Percentiles rank a stretch among this genome's conserved stretches.
Evolutionary conservation across 1,284 basidiomycete genomes (phyloP).

Genomic region (Ganoderma boninense): DNA sequence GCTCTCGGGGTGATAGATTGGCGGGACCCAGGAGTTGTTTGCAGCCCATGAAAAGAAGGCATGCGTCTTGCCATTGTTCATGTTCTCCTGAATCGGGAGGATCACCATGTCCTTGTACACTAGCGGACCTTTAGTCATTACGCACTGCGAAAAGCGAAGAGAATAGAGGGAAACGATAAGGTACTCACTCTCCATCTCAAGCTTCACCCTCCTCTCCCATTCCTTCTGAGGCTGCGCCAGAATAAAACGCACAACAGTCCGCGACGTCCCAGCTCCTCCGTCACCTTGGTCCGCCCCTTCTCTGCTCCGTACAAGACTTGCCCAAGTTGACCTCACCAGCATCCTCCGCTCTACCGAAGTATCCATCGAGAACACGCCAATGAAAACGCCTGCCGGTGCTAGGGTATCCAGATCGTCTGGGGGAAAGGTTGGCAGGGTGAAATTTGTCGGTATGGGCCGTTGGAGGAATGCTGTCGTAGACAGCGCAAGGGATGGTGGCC

Average conservation of each 20-base stretch:
- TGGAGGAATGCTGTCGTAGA: conserved; percentile 46
- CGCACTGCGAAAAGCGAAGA: conserved; percentile 5
- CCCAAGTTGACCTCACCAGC: conserved; percentile 92
- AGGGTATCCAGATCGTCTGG: conserved; percentile 74
- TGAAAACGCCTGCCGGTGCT: conserved; percentile 89
- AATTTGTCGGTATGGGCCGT: conserved; percentile 48
- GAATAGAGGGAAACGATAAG: background rate
- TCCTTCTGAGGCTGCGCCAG: conserved; percentile 86
- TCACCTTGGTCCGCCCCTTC: conserved; percentile 76
- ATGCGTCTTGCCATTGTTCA: conserved; percentile 91
- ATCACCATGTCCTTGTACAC: conserved; percentile 91
- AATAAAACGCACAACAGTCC: conserved; percentile 92
- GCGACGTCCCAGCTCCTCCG: conserved; percentile 79
- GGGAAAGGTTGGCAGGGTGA: conserved; percentile 61
- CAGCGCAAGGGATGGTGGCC: conserved; percentile 50
- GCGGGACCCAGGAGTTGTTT: conserved; percentile 91
- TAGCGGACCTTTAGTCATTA: conserved; percentile 13
- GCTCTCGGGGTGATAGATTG: conserved; percentile 60
- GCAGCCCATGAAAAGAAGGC: conserved; percentile 91
- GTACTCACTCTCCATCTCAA: conserved; percentile 91
- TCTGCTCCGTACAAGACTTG: conserved; percentile 81
- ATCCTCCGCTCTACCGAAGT: conserved; percentile 87
- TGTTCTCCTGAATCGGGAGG: conserved; percentile 88
- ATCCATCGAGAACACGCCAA: conserved; percentile 94
- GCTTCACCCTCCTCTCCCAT: conserved; percentile 81